Evolutionary conservation across 2,329 filamentous ascomycete genomes (phyloP).

Genomic region (Ceratocystis alfenasii): DNA sequence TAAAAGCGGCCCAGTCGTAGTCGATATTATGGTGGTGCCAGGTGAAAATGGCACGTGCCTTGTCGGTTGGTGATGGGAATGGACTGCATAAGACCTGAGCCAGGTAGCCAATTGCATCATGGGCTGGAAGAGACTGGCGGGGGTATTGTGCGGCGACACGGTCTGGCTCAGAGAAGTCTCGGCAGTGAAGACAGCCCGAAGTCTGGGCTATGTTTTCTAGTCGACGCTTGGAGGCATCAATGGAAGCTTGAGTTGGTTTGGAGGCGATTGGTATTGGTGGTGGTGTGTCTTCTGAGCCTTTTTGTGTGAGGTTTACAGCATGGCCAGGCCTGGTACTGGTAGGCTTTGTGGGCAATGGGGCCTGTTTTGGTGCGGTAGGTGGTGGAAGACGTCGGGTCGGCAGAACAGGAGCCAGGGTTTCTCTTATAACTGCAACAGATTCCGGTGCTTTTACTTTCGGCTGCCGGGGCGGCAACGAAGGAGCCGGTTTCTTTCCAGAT

Average conservation of each 20-base stretch:
- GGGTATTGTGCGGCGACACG: constrained; percentile 66
- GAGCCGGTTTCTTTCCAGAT: constrained; percentile 13
- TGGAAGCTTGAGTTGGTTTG: constrained; percentile 39
- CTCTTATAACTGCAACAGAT: neutral
- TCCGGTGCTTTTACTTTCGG: neutral
- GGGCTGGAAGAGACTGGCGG: constrained; percentile 52
- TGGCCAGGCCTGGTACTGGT: neutral
- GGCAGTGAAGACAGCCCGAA: constrained; percentile 60
- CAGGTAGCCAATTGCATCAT: constrained; percentile 58
- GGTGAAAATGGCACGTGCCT: constrained; percentile 82
- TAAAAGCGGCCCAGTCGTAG: constrained; percentile 74
- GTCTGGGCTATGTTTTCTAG: constrained; percentile 35
- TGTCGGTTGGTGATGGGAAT: constrained; percentile 75
- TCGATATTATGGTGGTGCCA: constrained; percentile 91
- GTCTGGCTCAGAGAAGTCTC: constrained; percentile 79
- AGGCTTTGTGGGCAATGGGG: neutral
- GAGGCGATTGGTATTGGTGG: constrained; percentile 43
- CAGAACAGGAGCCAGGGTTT: constrained; percentile 22
- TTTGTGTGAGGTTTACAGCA: neutral
- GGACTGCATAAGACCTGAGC: constrained; percentile 66
- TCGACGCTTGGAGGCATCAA: neutral
- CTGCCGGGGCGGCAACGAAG: neutral
- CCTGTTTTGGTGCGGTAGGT: constrained; percentile 27
- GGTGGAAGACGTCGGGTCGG: constrained; percentile 32
- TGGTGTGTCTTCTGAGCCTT: constrained; percentile 31